A percentile compares a stretch with the other conserved stretches of the same genome.
Evolutionary conservation across 179 eudicot genomes (phyloP).

Genomic region (Gypsophila paniculata): DNA sequence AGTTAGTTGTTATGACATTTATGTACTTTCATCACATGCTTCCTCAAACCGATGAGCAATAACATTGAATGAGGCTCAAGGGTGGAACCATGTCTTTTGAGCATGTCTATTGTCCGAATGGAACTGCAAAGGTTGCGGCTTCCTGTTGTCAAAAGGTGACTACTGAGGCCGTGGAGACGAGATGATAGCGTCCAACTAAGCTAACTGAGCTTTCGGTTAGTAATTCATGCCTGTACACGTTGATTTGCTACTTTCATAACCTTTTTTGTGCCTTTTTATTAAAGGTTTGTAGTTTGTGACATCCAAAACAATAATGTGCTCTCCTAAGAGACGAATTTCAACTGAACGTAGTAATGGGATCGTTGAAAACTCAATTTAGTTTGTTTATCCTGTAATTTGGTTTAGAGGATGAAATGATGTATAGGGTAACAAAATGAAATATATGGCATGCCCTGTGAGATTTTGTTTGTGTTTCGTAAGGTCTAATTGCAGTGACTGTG

Average conservation of each 20-base stretch:
- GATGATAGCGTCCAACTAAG: background rate
- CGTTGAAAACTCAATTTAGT: background rate
- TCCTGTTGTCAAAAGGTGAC: background rate
- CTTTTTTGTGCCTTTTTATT: background rate
- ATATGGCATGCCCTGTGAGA: too few relatives aligned
- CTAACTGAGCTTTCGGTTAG: background rate
- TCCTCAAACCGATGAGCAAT: background rate
- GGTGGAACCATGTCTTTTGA: background rate
- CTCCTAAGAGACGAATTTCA: background rate
- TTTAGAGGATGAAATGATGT: too few relatives aligned
- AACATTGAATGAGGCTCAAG: background rate
- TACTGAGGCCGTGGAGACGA: background rate
- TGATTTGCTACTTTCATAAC: conserved; percentile 17
- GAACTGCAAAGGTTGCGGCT: too few relatives aligned
- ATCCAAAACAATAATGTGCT: conserved; percentile 7
- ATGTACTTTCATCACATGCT: background rate
- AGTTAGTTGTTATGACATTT: background rate
- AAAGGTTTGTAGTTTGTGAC: background rate
- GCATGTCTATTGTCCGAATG: too few relatives aligned
- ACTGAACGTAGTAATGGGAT: background rate
- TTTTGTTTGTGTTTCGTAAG: too few relatives aligned
- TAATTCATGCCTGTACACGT: conserved; percentile 9
- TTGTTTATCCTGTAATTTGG: too few relatives aligned
- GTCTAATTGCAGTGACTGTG: too few relatives aligned
- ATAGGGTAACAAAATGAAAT: too few relatives aligned